Evolutionary conservation across 805 yeast genomes (phyloP).

Genomic region (Teunomyces kruisii): DNA sequence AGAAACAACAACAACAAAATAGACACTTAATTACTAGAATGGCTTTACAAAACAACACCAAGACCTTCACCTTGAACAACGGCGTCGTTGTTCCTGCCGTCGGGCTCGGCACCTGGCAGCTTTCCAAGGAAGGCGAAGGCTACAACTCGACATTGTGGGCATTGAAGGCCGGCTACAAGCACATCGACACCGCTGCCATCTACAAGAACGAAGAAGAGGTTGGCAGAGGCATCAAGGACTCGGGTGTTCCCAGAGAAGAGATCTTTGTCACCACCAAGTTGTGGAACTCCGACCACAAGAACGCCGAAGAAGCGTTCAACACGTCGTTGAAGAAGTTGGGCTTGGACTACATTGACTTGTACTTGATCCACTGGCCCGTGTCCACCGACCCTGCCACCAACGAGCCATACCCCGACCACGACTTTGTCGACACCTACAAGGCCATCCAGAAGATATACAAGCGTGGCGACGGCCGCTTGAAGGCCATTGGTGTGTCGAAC

Average conservation of each 20-base stretch:
- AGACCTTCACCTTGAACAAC: slow-evolving; percentile 49
- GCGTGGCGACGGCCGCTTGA: slow-evolving; percentile 47
- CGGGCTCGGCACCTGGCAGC: slow-evolving; percentile 74
- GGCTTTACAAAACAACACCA: slow-evolving; percentile 10
- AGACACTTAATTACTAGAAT: not conserved
- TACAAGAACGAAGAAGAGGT: slow-evolving; percentile 68
- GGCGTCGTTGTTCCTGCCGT: slow-evolving; percentile 65
- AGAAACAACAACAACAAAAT: no score
- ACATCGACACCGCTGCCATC: slow-evolving; percentile 73
- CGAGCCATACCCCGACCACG: slow-evolving; percentile 31
- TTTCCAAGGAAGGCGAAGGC: slow-evolving; percentile 50
- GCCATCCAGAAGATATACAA: slow-evolving; percentile 56
- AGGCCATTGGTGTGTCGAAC: slow-evolving; percentile 78
- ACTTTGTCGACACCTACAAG: slow-evolving; percentile 60
- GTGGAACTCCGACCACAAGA: slow-evolving; percentile 54
- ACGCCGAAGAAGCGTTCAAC: slow-evolving; percentile 54
- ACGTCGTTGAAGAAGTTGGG: slow-evolving; percentile 61
- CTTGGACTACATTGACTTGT: slow-evolving; percentile 74
- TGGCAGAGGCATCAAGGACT: slow-evolving; percentile 52
- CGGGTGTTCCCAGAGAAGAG: slow-evolving; percentile 64
- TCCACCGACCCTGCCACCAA: slow-evolving; percentile 46
- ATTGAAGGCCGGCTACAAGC: slow-evolving; percentile 65
- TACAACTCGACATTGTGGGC: slow-evolving; percentile 60
- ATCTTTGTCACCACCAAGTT: slow-evolving; percentile 72
- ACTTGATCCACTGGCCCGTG: slow-evolving; percentile 83